Conservation (phyloP, 2,329 filamentous ascomycete species). For the Waltergamsia citrina region DNA sequence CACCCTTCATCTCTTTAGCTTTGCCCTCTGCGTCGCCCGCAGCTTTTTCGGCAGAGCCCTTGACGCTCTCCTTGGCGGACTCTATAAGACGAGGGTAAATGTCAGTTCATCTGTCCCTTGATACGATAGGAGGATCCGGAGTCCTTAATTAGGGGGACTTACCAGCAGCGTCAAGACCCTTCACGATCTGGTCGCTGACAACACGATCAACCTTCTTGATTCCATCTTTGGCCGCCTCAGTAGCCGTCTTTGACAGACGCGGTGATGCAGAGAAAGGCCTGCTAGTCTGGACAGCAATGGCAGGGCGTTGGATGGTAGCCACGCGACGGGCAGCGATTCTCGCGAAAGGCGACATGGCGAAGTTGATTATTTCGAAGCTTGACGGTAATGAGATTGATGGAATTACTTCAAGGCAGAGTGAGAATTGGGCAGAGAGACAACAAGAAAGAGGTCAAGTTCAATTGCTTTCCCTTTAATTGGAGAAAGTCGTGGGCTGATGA, state of each 20-base stretch:
- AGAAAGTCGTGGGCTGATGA: background rate
- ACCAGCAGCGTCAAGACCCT: slow-evolving; percentile 51
- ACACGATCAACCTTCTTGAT: slow-evolving; percentile 49
- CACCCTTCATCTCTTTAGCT: slow-evolving; percentile 16
- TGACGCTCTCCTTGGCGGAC: slow-evolving; percentile 23
- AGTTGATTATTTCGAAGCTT: background rate
- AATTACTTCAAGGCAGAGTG: background rate
- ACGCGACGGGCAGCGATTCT: slow-evolving; percentile 33
- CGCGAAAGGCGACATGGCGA: slow-evolving; percentile 44
- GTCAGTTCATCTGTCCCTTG: background rate
- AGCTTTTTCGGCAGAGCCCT: background rate
- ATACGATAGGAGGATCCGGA: background rate
- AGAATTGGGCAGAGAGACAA: background rate
- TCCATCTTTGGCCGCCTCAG: slow-evolving; percentile 49
- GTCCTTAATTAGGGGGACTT: slow-evolving; percentile 15
- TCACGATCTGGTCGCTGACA: slow-evolving; percentile 47
- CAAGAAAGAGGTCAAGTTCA: background rate
- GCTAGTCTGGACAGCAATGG: slow-evolving; percentile 27
- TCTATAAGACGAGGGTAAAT: slow-evolving; percentile 21
- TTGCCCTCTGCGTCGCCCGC: slow-evolving; percentile 35
- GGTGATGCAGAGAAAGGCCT: slow-evolving; percentile 44
- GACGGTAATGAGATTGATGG: background rate
- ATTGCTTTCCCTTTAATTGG: background rate
- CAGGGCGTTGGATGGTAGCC: slow-evolving; percentile 25
- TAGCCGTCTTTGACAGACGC: slow-evolving; percentile 34